These are phyloP conservation scores for Alternaria sp. DNA, from an alignment of 2,329 filamentous ascomycete genomes.

Conservation along the genomic window DNA sequence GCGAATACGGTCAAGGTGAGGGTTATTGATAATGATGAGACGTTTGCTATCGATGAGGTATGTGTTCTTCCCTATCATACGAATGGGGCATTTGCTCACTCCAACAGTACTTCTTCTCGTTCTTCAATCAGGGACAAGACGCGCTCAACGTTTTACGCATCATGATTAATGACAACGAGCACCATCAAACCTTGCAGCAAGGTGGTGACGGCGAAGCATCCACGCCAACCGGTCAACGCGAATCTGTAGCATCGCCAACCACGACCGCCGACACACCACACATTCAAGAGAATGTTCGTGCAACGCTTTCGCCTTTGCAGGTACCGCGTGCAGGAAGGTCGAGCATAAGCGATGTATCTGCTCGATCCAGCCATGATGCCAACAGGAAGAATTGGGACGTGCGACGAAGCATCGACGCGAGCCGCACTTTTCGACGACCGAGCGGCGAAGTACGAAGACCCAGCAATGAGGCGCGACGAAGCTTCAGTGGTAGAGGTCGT, in stretches of 20 bases:
- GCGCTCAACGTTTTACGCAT: constrained; percentile 79
- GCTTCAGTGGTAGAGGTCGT: constrained; percentile 65
- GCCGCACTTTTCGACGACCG: constrained; percentile 60
- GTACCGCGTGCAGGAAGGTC: constrained; percentile 39
- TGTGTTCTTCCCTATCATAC: background rate
- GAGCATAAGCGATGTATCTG: constrained; percentile 53
- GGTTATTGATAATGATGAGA: constrained; percentile 92
- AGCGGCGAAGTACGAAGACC: constrained; percentile 43
- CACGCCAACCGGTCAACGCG: constrained; percentile 21
- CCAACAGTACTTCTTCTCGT: constrained; percentile 88
- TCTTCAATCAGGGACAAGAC: constrained; percentile 85
- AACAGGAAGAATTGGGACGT: constrained; percentile 50
- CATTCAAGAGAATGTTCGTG: constrained; percentile 50
- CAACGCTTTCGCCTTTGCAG: constrained; percentile 53
- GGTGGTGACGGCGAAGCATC: constrained; percentile 15
- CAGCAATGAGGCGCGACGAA: constrained; percentile 56
- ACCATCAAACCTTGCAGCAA: constrained; percentile 30
- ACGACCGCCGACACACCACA: constrained; percentile 32
- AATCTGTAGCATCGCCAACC: constrained; percentile 17
- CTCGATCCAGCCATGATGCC: constrained; percentile 49
- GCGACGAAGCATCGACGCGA: constrained; percentile 48
- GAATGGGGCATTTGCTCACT: constrained; percentile 11
- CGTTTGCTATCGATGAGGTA: constrained; percentile 93
- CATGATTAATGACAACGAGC: constrained; percentile 70
- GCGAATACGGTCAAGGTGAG: constrained; percentile 93